These are phyloP conservation scores for Colletotrichum nymphaeae DNA, from an alignment of 2,329 filamentous ascomycete genomes.

Conservation along the genomic window DNA sequence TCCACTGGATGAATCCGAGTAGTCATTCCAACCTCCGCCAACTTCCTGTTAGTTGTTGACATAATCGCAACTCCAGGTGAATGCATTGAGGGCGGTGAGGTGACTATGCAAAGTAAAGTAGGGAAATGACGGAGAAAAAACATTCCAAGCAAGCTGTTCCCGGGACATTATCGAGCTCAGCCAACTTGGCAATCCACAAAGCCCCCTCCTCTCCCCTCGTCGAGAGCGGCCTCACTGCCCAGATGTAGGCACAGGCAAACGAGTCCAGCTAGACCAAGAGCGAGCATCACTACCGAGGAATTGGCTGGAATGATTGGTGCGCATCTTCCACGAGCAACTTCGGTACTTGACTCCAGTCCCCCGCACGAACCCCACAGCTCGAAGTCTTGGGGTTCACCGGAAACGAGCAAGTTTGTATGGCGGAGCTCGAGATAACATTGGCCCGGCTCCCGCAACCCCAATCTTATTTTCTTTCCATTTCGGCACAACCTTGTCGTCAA, in stretches of 20 bases:
- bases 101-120: background rate
- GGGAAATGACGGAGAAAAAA: background rate
- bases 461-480: constrained; percentile 5
- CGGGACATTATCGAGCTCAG: background rate
- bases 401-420: background rate
- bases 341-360: constrained; percentile 22
- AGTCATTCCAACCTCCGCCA: too few species aligned
- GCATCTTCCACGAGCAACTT: constrained; percentile 12
- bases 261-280: constrained; percentile 1
- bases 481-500: constrained; percentile 12
- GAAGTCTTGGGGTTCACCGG: constrained; percentile 3
- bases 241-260: background rate
- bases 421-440: constrained; percentile 30
- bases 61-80: background rate
- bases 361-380: constrained; percentile 21
- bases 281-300: background rate
- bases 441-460: constrained; percentile 15
- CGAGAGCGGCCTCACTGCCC: background rate
- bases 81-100: background rate
- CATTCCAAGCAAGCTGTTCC: background rate
- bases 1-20: too few species aligned
- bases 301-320: constrained; percentile 17
- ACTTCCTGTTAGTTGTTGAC: background rate
- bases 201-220: background rate
- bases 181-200: background rate